phyloP scores from a whole-genome alignment of 148 eudicot species.

The Polygonum aviculare region DNA sequence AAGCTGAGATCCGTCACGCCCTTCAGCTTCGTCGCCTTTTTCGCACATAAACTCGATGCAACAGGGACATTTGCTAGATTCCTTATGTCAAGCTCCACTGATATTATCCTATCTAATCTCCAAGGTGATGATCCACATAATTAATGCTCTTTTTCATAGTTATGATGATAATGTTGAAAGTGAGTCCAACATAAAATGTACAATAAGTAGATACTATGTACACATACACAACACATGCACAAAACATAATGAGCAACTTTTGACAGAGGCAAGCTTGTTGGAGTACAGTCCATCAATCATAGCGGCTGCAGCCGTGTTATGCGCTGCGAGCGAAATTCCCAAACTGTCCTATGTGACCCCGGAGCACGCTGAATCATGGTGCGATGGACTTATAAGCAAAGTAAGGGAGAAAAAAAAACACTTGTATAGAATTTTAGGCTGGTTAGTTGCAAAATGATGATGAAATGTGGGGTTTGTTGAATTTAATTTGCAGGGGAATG shows the following conservation, averaged over 20 bases:
- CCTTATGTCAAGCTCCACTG: conserved; percentile 53
- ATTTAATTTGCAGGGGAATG: conserved; percentile 51
- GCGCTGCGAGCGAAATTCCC: conserved; percentile 61
- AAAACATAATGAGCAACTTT: background rate
- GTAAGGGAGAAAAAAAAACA: conserved; percentile 31
- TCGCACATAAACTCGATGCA: conserved; percentile 60
- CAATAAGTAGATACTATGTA: background rate
- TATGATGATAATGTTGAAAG: background rate
- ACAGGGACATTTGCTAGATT: conserved; percentile 36
- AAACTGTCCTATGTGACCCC: conserved; percentile 41
- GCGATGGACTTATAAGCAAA: conserved; percentile 61
- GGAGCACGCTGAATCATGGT: conserved; percentile 73
- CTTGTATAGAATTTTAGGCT: no score
- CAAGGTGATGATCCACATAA: conserved; percentile 46
- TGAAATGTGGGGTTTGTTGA: background rate
- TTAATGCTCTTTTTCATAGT: background rate
- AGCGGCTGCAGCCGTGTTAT: conserved; percentile 72
- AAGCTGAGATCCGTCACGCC: conserved; percentile 69
- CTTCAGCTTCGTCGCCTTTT: conserved; percentile 55
- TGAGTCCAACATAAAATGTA: background rate
- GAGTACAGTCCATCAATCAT: conserved; percentile 88
- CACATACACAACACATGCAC: background rate
- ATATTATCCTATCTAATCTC: conserved; percentile 56
- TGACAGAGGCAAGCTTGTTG: conserved; percentile 56
- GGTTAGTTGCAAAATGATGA: background rate